Evolutionary conservation across 208 protist genomes (phyloP).

Genomic region (Trypanosoma vivax): DNA sequence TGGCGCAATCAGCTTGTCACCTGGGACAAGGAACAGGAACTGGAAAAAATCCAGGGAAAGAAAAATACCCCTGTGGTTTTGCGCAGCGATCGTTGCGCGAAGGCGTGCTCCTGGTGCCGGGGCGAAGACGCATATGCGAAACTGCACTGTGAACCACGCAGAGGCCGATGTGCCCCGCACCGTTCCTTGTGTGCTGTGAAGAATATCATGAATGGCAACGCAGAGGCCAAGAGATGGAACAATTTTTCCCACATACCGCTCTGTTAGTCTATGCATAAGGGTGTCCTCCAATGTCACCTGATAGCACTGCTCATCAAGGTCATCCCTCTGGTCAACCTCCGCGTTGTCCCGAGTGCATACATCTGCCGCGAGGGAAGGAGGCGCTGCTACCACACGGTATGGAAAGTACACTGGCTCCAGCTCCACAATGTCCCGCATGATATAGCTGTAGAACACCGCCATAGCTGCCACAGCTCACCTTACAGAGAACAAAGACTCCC

Average conservation of each 20-base stretch:
- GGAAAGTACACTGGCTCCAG: constrained; percentile 82
- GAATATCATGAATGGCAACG: constrained; percentile 54
- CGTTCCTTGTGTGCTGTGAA: constrained; percentile 39
- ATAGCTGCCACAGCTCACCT: background rate
- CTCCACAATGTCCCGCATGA: constrained; percentile 67
- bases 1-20: constrained; percentile 38
- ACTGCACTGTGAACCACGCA: constrained; percentile 61
- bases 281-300: constrained; percentile 34
- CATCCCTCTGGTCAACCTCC: background rate
- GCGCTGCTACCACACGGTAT: background rate
- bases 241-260: constrained; percentile 78
- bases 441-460: constrained; percentile 56
- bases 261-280: constrained; percentile 66
- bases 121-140: constrained; percentile 61
- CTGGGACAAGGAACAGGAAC: constrained; percentile 55
- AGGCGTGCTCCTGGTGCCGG: constrained; percentile 44
- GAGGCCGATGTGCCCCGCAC: constrained; percentile 52
- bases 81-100: constrained; percentile 44
- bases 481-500: background rate
- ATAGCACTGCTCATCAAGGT: constrained; percentile 16
- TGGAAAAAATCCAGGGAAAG: constrained; percentile 63
- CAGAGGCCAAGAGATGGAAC: constrained; percentile 53
- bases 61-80: constrained; percentile 32
- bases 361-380: background rate
- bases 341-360: background rate